Base-by-base conservation (phyloP, 2,329 filamentous ascomycete species). In the Fusarium palustre region DNA sequence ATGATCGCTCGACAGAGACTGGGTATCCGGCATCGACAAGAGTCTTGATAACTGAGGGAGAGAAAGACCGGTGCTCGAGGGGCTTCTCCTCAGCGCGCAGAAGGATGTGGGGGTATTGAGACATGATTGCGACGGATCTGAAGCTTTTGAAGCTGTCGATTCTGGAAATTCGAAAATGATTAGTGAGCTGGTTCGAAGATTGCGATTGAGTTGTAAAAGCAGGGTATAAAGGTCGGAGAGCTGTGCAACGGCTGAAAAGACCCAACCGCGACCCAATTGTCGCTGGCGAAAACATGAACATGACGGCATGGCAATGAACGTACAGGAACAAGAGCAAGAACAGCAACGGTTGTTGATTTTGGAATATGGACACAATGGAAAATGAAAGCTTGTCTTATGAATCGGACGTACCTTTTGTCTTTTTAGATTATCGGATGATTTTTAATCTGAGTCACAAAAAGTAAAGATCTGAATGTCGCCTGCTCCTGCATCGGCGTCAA, bases 11-110 rank as follows among this genome's bases (percentile, higher is more conserved):
- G 50, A 92, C 87, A 50, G 86, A 86, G 72, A 93, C 85, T 25
- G 84, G 83, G 78, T 92, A 93, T 65, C 91, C 91, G 41, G 89
- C 90, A 68, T 91, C 86, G 55, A 92, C 81, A 55, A 93, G 85
- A 55, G 76, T 64, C 48, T 83, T 81, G 61, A 81, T 86, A 65
- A 85, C 78, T 52, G 83, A 81, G 62, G 85, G 77, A 13, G 77
- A 79, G 64, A 79, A 74, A n/a, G 71, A 74, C 34, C 71, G 71
- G 38, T 74, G 71, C 65, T 74, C 71, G 65, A 88, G 81, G 60
- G 84, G 84, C 84, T 88, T 88, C 73, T 85, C 85, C 79, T 89
- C 87, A 64, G 87, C 84, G 65, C 87, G 85, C 63, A 89, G 81
- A 76, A 86, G 88, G 71, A 87, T 76, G 49, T 75, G 52, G 38